A percentile compares a stretch with the other conserved stretches of the same genome.
These are phyloP conservation scores for Colletotrichum trifolii DNA, from an alignment of 2,329 filamentous ascomycete genomes.

Conservation along the genomic window DNA sequence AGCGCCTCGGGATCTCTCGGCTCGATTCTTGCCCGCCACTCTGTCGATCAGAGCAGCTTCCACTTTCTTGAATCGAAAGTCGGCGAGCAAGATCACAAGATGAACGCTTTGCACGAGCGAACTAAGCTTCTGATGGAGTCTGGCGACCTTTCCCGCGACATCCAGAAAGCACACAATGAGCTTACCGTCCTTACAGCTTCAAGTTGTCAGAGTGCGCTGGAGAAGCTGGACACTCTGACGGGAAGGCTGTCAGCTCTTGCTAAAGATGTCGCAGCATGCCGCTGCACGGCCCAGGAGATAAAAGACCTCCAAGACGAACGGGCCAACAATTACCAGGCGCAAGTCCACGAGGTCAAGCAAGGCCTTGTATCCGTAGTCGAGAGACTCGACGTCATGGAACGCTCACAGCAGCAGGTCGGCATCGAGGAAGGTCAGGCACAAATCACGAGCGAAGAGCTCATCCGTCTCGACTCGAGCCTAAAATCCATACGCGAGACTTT, in stretches of 20 bases:
- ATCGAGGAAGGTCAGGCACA: no score
- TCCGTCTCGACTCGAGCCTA: background rate
- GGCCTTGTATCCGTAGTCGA: background rate
- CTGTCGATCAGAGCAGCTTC: background rate
- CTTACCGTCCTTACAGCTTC: slow-evolving; percentile 18
- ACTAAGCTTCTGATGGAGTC: slow-evolving; percentile 5
- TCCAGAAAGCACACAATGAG: slow-evolving; percentile 24
- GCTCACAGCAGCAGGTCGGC: no score
- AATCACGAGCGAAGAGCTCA: background rate
- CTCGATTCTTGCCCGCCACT: no score
- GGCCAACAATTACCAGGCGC: background rate
- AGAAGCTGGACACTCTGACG: slow-evolving; percentile 4
- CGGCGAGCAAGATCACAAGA: background rate
- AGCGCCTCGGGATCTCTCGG: no score
- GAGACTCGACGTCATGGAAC: no score
- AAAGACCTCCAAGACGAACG: background rate
- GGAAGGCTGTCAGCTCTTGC: background rate
- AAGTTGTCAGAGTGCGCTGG: slow-evolving; percentile 14
- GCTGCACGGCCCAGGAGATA: background rate
- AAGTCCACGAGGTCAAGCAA: background rate
- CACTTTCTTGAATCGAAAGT: background rate
- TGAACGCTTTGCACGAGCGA: slow-evolving; percentile 16
- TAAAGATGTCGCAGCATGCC: background rate
- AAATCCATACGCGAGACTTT: background rate
- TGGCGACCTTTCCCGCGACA: slow-evolving; percentile 15